Conservation (phyloP, 1,284 basidiomycete genomes). For the Puccinia coronata region DNA sequence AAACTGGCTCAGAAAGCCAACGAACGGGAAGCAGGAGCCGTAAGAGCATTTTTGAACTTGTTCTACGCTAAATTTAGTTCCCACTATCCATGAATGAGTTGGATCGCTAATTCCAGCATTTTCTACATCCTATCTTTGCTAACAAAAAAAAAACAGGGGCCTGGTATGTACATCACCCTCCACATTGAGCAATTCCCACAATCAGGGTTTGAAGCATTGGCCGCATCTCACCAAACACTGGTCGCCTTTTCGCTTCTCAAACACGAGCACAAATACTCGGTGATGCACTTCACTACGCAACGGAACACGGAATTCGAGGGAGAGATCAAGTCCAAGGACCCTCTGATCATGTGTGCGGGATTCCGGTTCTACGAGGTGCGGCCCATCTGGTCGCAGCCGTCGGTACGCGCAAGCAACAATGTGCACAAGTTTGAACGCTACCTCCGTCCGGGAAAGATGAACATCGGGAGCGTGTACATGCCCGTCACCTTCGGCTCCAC, state of each 20-base stretch:
- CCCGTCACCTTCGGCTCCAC: constrained; percentile 80
- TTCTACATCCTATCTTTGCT: not conserved
- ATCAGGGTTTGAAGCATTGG: constrained; percentile 13
- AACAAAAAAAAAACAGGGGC: too few species aligned
- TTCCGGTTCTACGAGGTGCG: constrained; percentile 79
- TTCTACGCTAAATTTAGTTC: not conserved
- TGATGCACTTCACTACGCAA: constrained; percentile 88
- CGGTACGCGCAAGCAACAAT: constrained; percentile 87
- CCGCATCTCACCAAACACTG: constrained; percentile 63
- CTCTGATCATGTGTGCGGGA: constrained; percentile 83
- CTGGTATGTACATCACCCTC: constrained; percentile 33
- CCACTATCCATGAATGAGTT: not conserved
- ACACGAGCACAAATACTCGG: constrained; percentile 95
- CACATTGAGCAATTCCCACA: constrained; percentile 37
- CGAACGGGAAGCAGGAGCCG: constrained; percentile 36
- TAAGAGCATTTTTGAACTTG: constrained; percentile 27
- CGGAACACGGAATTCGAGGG: constrained; percentile 92
- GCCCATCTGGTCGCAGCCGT: constrained; percentile 90
- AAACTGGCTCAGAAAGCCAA: constrained; percentile 63
- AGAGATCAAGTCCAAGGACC: constrained; percentile 90
- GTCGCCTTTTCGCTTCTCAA: constrained; percentile 80
- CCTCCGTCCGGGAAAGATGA: constrained; percentile 76
- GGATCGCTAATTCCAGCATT: not conserved
- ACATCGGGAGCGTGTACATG: constrained; percentile 81
- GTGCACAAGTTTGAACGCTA: constrained; percentile 98